Evolutionary conservation across 176 grass and related monocot genomes (phyloP), one percentile per base, ranked within the genome.

Genomic region (Raddia distichophylla): DNA sequence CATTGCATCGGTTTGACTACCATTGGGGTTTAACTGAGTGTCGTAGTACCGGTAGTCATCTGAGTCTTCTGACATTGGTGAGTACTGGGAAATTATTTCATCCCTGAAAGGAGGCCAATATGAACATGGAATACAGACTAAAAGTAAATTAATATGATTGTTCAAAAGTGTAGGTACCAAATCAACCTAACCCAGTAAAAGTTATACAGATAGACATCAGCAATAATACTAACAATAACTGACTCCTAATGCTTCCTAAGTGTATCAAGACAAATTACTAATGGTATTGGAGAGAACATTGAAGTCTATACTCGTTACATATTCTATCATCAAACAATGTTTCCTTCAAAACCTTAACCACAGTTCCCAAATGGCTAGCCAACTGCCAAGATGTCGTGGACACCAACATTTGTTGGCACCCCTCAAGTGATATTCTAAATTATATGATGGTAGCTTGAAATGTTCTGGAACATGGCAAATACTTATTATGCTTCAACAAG

Each of bases 11-110:
- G 49, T 59, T 32, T 89, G 92, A 66, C 62, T 85, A n/a, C 54
- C 80, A 51, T 63, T 82, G 19, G 84, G 82, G 71, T 90, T 88
- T 69, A 89, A 44, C 80, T 88, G 94, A 33, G 87, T 76, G 45
- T 95, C 92, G 8, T 75, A 98, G 81, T 70, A 95, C 50, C 88
- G 86, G 61, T 86, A 91, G 54, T 99, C 96, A 59, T 95, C 91
- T 1, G 88, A 99, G 73, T 99, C 96, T 90, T 99, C 96, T 3
- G 96, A 95, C 96, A 99, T 95, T 16, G 96, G 96, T 67, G 93
- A 95, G 82, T 93, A 95, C 61, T 95, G 96, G 20, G 63, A 90
- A 52, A 88, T 79, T 79, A 98, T 87, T 80, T 95, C 96, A 55
- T 99, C 93, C 84, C 96, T 98, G 86, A 67, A 93, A 89, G 58